These are phyloP conservation scores for Salix viminalis DNA, from an alignment of 345 rosid species.

Conservation along the genomic window DNA sequence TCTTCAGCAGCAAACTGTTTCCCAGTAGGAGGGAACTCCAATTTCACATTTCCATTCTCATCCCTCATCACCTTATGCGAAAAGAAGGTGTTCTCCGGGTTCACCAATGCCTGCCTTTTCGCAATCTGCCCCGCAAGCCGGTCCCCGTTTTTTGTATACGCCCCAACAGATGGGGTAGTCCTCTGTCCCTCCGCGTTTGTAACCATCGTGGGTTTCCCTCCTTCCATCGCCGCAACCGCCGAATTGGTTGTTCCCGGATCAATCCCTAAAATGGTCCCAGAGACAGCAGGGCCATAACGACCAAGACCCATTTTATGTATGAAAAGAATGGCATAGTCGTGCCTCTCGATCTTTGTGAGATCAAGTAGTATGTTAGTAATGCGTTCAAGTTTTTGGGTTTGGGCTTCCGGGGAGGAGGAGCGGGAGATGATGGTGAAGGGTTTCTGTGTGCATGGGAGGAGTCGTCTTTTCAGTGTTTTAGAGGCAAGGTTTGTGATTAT, in stretches of 20 bases:
- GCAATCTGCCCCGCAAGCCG: constrained; percentile 97
- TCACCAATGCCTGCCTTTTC: constrained; percentile 94
- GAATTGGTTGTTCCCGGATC: constrained; percentile 97
- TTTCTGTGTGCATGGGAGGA: constrained; percentile 9
- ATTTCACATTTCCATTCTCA: constrained; percentile 89
- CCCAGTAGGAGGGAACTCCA: constrained; percentile 87
- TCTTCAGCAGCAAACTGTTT: constrained; percentile 97
- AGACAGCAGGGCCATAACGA: constrained; percentile 54
- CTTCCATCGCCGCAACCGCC: constrained; percentile 99
- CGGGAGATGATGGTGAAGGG: constrained; percentile 26
- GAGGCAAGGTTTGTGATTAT: background rate
- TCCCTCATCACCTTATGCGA: constrained; percentile 80
- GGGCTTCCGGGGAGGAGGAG: constrained; percentile 26
- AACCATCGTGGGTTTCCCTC: constrained; percentile 95
- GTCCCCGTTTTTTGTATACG: constrained; percentile 85
- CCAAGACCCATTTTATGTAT: constrained; percentile 64
- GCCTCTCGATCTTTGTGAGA: constrained; percentile 65
- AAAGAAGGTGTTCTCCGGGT: constrained; percentile 96
- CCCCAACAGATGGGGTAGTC: constrained; percentile 96
- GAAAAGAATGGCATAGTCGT: constrained; percentile 74
- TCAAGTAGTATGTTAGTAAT: constrained; percentile 69
- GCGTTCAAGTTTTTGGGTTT: constrained; percentile 76
- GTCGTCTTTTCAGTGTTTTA: background rate
- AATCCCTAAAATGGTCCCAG: constrained; percentile 51
- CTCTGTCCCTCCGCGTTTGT: constrained; percentile 96